phyloP scores from a whole-genome alignment of 805 yeast species.

The Lachancea sp. region DNA sequence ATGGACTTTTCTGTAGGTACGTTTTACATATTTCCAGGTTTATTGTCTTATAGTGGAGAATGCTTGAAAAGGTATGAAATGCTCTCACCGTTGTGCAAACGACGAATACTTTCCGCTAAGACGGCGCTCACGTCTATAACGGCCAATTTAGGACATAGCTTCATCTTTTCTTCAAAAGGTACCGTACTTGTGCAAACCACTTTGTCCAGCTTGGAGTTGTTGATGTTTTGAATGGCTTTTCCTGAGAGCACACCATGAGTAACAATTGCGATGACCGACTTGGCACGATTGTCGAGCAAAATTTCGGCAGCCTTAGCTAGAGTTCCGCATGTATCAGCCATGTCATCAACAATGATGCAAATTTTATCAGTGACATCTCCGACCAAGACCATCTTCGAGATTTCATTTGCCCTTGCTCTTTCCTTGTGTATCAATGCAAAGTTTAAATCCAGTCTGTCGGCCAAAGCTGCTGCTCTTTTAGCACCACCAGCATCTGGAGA shows the following conservation, averaged over 20 bases:
- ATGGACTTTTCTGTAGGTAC: background rate
- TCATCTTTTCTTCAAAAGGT: constrained; percentile 64
- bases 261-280: constrained; percentile 82
- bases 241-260: constrained; percentile 94
- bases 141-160: constrained; percentile 60
- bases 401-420: constrained; percentile 91
- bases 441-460: constrained; percentile 84
- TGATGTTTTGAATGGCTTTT: constrained; percentile 67
- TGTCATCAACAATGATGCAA: constrained; percentile 87
- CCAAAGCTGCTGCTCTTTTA: constrained; percentile 89
- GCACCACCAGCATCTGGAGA: constrained; percentile 99
- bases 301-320: constrained; percentile 91
- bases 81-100: constrained; percentile 95
- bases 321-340: constrained; percentile 99
- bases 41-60: constrained; percentile 23
- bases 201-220: constrained; percentile 55
- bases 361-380: constrained; percentile 85
- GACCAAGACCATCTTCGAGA: constrained; percentile 88
- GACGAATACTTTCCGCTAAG: constrained; percentile 87
- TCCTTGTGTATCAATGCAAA: constrained; percentile 96
- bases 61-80: constrained; percentile 73
- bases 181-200: constrained; percentile 92
- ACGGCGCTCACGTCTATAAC: constrained; percentile 80
- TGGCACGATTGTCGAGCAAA: constrained; percentile 72
- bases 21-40: background rate